Evolutionary conservation across 331 rosid species (phyloP).

Genomic region (Acacia concinna): DNA sequence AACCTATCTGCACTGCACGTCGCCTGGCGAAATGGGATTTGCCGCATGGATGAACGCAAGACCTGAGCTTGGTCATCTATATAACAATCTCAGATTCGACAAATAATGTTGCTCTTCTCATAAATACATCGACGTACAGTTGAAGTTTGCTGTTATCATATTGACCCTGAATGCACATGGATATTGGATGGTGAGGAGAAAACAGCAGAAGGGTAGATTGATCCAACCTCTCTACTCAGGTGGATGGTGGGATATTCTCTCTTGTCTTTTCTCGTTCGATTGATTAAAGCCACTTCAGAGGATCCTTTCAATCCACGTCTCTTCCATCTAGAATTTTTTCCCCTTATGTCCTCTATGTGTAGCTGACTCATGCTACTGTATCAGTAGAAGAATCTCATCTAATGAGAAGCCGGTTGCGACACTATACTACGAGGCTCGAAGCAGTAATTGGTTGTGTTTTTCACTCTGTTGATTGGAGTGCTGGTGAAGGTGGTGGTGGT

Average conservation of each 20-base stretch:
- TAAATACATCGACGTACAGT: slow-evolving; percentile 29
- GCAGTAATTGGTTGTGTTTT: neutral
- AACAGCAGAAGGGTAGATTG: neutral
- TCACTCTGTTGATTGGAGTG: neutral
- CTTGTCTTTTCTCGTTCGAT: neutral
- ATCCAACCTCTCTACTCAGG: neutral
- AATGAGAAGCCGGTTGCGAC: slow-evolving; percentile 6
- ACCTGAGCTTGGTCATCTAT: slow-evolving; percentile 87
- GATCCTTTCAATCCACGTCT: neutral
- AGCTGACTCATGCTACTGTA: slow-evolving; percentile 9
- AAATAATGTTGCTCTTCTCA: slow-evolving; percentile 40
- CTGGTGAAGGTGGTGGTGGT: slow-evolving; percentile 10
- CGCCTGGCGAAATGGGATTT: slow-evolving; percentile 44
- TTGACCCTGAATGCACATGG: neutral
- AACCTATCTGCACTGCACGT: slow-evolving; percentile 68
- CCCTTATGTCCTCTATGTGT: neutral
- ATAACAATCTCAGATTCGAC: slow-evolving; percentile 74
- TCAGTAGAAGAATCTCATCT: neutral
- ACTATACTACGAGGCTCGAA: neutral
- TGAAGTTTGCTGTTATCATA: slow-evolving; percentile 14
- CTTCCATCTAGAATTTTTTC: neutral
- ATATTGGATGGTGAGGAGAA: neutral
- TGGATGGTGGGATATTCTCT: neutral
- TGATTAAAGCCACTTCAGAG: neutral
- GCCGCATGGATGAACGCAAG: slow-evolving; percentile 75